Base-by-base conservation (phyloP, 768 basidiomycete species). In the Obba rivulosa region DNA sequence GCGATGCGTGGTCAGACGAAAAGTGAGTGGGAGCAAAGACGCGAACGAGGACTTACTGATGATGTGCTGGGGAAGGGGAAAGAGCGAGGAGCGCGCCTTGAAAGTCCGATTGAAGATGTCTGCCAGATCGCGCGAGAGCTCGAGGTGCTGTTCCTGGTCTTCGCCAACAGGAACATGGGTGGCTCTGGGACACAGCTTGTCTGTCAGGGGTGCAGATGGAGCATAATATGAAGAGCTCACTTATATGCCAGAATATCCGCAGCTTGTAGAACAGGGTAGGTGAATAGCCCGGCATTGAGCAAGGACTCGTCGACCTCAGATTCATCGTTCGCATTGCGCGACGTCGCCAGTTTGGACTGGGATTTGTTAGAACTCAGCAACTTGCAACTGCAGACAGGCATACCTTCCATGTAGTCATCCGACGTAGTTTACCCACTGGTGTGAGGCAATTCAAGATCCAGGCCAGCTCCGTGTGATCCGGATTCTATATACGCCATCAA, bases 131-230 rank as follows among this genome's bases (percentile, higher is more conserved):
- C 92, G 81, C 16, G 78, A 77, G 0, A 98, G 79, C 59, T 96
- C 93, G 36, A 97, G 77, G 60, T 98, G 95, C 68, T 98, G 95
- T 18, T 81, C 80, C 61, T 97, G 95, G 64, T 98, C 95, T 59
- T 97, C 93, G 21, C 95, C 95, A 4, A 98, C 94, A 0, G 95
- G 95, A 1, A 98, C 87, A 62, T 93, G 88, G 0, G 92, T 95
- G 2, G 92, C 80, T 56, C 93, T 92, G 53, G 1, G 8, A 8
- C 7, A 8, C 13, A 31, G 17, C 39, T 43, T 49, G 21, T 25
- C 11, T 8, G 22, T 14, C 2, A 41, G 34, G 25, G 34, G 17
- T 8, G 10, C 10, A 31, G 28, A 31, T 20, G n/a, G 16, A 11
- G 11, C 39, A 20, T 14, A 39, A 39, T 39, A 16, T n/a, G 11